Conservation (phyloP, 73 alveolate genomes). For the Paramecium pentaurelia region DNA sequence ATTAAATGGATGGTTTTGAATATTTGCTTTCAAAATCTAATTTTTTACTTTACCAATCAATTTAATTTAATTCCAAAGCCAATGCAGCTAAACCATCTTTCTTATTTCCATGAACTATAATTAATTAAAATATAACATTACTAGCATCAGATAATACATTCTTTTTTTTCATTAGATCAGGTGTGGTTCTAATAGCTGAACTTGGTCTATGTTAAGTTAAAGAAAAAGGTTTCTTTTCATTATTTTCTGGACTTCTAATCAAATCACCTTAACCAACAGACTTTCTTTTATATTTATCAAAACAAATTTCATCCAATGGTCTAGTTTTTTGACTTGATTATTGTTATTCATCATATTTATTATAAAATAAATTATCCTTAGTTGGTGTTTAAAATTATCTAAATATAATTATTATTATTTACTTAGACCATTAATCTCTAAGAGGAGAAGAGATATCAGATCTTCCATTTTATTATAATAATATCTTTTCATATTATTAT, state of each 20-base stretch:
- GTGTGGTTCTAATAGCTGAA: background rate
- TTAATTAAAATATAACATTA: background rate
- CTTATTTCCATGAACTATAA: background rate
- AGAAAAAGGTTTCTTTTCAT: background rate
- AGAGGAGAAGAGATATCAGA: background rate
- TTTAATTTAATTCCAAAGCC: background rate
- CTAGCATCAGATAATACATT: background rate
- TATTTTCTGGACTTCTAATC: background rate
- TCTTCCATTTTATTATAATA: background rate
- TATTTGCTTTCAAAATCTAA: background rate
- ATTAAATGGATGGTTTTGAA: background rate
- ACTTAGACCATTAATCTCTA: background rate
- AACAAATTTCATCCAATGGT: background rate
- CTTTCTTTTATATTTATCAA: background rate
- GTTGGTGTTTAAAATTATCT: background rate
- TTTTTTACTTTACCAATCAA: background rate
- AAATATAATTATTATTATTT: background rate
- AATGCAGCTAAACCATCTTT: background rate
- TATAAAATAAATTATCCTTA: background rate
- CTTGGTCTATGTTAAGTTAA: background rate
- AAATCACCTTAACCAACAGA: background rate
- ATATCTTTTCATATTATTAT: conserved; percentile 59
- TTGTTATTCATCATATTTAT: background rate
- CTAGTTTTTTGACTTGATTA: background rate
- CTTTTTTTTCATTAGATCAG: background rate